These are phyloP conservation scores for Yamadazyma atmosphaerica DNA, from an alignment of 1,139 yeast species.

Conservation along the genomic window DNA sequence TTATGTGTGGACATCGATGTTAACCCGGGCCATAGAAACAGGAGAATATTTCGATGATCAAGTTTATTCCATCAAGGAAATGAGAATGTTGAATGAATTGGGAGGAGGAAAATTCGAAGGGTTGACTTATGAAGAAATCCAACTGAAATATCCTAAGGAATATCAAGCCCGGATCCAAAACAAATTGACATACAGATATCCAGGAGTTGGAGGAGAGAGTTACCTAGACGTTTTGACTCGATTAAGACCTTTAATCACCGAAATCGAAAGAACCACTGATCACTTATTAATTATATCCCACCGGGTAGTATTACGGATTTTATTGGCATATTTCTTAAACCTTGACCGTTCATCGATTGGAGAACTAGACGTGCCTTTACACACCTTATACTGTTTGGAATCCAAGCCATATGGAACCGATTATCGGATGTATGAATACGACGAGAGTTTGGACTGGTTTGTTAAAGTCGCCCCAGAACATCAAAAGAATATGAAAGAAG, in stretches of 20 bases:
- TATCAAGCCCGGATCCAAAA: slow-evolving; percentile 72
- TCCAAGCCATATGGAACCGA: slow-evolving; percentile 95
- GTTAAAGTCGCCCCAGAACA: slow-evolving; percentile 69
- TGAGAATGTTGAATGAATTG: slow-evolving; percentile 90
- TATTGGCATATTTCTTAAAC: slow-evolving; percentile 86
- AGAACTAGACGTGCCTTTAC: slow-evolving; percentile 89
- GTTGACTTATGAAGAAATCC: slow-evolving; percentile 79
- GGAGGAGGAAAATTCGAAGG: slow-evolving; percentile 95
- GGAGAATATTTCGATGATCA: slow-evolving; percentile 73
- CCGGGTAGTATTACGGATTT: slow-evolving; percentile 84
- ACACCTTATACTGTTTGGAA: slow-evolving; percentile 84
- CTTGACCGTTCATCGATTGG: slow-evolving; percentile 81
- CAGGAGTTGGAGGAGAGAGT: slow-evolving; percentile 97
- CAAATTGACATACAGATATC: slow-evolving; percentile 83
- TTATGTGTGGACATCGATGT: slow-evolving; percentile 93
- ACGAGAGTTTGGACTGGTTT: slow-evolving; percentile 78
- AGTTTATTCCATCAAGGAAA: slow-evolving; percentile 76
- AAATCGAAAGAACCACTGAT: slow-evolving; percentile 87
- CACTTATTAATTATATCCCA: slow-evolving; percentile 83
- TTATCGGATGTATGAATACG: slow-evolving; percentile 85
- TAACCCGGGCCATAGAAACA: slow-evolving; percentile 74
- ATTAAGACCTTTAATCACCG: slow-evolving; percentile 85
- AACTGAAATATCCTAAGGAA: slow-evolving; percentile 69
- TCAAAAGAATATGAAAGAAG: slow-evolving; percentile 59
- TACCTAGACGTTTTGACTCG: slow-evolving; percentile 91